Conservation (phyloP, 441 rosid species). For the Manihot esculenta region DNA sequence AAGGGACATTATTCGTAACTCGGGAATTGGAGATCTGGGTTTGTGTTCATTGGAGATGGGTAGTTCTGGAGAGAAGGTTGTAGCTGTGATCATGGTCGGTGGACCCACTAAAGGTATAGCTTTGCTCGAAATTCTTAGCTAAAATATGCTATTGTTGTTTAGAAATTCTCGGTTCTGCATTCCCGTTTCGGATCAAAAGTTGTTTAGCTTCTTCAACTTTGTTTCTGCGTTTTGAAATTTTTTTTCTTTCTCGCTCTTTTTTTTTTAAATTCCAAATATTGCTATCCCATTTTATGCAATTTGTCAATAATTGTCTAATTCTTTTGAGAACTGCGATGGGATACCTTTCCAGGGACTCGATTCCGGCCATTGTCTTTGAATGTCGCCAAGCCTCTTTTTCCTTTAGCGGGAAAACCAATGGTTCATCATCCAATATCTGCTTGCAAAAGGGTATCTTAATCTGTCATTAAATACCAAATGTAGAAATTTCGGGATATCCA, state of each 20-base stretch:
- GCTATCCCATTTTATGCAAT: background rate
- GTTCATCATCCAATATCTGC: constrained; percentile 96
- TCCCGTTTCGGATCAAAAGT: background rate
- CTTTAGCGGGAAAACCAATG: constrained; percentile 93
- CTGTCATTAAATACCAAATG: background rate
- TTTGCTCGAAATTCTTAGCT: background rate
- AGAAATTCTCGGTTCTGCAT: constrained; percentile 7
- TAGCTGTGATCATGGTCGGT: constrained; percentile 92
- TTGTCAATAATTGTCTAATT: background rate
- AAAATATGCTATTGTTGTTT: background rate
- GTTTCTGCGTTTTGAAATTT: background rate
- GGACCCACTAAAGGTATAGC: constrained; percentile 90
- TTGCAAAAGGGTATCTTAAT: constrained; percentile 67
- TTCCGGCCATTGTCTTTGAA: constrained; percentile 85
- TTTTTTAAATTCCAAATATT: background rate
- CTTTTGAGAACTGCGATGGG: background rate
- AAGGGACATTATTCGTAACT: background rate
- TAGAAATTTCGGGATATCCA: constrained; percentile 13
- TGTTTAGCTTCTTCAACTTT: background rate
- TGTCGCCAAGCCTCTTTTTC: constrained; percentile 77
- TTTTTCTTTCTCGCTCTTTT: background rate
- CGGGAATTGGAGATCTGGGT: constrained; percentile 44
- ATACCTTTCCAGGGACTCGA: constrained; percentile 55
- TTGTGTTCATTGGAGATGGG: constrained; percentile 44
- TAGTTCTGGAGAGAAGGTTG: constrained; percentile 61